Percentiles rank a stretch among this genome's conserved stretches.
These are phyloP conservation scores for Russula compacta DNA, from an alignment of 768 basidiomycete genomes.

Conservation along the genomic window DNA sequence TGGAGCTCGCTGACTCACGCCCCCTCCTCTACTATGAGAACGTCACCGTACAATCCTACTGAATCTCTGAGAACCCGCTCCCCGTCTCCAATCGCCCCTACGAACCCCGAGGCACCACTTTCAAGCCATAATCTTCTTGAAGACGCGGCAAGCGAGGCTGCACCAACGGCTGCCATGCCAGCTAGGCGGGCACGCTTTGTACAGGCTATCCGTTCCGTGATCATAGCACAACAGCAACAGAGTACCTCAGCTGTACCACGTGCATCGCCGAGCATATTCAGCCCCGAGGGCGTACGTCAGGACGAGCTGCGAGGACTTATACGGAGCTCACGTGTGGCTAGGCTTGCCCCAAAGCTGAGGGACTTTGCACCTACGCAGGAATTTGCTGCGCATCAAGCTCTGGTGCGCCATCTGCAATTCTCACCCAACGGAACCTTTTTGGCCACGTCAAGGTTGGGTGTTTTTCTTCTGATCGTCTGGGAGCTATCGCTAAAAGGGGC, in stretches of 20 bases:
- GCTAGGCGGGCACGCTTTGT: slow-evolving; percentile 32
- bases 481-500: not conserved
- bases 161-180: not conserved
- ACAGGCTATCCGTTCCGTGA: slow-evolving; percentile 40
- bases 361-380: slow-evolving; percentile 49
- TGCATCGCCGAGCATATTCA: slow-evolving; percentile 25
- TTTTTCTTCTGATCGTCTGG: not conserved
- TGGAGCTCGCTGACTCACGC: slow-evolving; percentile 12
- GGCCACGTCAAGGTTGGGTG: slow-evolving; percentile 55
- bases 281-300: slow-evolving; percentile 9
- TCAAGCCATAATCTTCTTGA: not conserved
- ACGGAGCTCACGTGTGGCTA: slow-evolving; percentile 43
- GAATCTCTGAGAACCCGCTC: slow-evolving; percentile 4
- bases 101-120: not conserved
- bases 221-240: slow-evolving; percentile 31
- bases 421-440: slow-evolving; percentile 66
- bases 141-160: slow-evolving; percentile 16
- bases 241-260: slow-evolving; percentile 22
- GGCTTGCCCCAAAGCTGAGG: slow-evolving; percentile 45
- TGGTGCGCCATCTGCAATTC: slow-evolving; percentile 68
- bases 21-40: not conserved
- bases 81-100: not conserved
- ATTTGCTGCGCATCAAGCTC: slow-evolving; percentile 52
- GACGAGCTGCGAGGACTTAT: slow-evolving; percentile 25
- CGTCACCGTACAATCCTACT: not conserved